Evolutionary conservation across 2,329 filamentous ascomycete genomes (phyloP), one percentile per base, ranked within the genome.

Genomic region (Diaporthe eres): DNA sequence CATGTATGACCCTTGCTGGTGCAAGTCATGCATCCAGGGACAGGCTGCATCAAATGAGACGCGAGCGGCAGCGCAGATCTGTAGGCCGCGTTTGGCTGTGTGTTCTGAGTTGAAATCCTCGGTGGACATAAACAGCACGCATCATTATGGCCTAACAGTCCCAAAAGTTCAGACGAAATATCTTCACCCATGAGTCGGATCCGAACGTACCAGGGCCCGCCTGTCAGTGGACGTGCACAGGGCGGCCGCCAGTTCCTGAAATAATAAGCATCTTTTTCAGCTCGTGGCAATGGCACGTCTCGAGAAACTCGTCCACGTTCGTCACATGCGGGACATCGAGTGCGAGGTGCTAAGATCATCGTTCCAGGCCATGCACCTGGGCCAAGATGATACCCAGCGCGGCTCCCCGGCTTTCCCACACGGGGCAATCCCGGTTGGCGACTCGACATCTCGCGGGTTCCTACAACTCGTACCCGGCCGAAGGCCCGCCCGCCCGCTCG

Each of bases 351-450:
- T 34, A n/a, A 34, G 61, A 65, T 65, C 61, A 44, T 49, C 61
- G 42, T 49, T 49, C 61, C 61, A 65, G 17, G 42, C 42, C 61
- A 49, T 65, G 61, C 61, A 65, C 17, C 61, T 42, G 39, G 15
- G 44, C 17, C 44, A 22, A 65, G 42, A 49, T 49, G 61, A 67
- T 67, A 55, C 65, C 34, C 65, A 53, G 49, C 49, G 22, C 47
- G 47, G 65, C 65, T 42, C 65, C 65, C 34, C 49, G 37, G 31
- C n/a, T 17, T 42, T 53, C 25, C 49, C 39, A n/a, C n/a, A 55
- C 49, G 65, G 65, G 65, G 47, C 65, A 55, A 70, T 70, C 65
- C 49, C 65, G 65, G 65, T 70, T 25, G 22, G 47, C 49, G 49
- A 17, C 34, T 19, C 34, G 17, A 28, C 28, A 15, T 42, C 47